Base-by-base conservation (phyloP, 257 asterid species). In the Buddleja alternifolia region DNA sequence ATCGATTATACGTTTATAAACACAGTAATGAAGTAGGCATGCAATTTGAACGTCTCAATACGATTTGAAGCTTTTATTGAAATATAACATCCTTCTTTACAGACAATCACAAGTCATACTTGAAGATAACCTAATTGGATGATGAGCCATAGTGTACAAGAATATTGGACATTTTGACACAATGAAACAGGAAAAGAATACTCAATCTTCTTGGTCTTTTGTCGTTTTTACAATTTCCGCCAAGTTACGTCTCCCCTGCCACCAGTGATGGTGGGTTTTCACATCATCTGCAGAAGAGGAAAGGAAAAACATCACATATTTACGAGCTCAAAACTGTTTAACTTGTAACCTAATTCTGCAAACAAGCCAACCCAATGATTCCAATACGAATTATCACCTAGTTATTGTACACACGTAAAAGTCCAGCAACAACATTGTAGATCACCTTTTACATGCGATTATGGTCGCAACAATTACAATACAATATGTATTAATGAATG, bases 231-330 rank as follows among this genome's bases (percentile, higher is more conserved):
- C 79, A 59, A 37, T 34, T 57, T 54, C 29, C 66, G 4, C 55
- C 50, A 12, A 63, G 55, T 47, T 34, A 32, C 62, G 37, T 20
- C 42, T 59, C 10, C 37, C 34, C 19, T n/a, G 59, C 70, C 52
- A 41, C 67, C 75, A 57, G 8, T 52, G 37, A 9, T 25, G 53
- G 17, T 20, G 34, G 66, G 56, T 17, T 45, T 40, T 58, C 19
- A 62, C 54, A 53, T 63, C 67, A 56, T 75, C 81, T 76, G 84
- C 77, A 72, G 10, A n/a, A 65, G 60, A 7, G 36, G 21, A 50
- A 44, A 64, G 29, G 48, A 47, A 21, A 44, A 8, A 52, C 17
- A 60, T 53, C 36, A 58, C 20, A 50, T 0, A 11, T 19, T 16
- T 6, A 10, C 2, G 11, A 36, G 48, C 29, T 41, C 36, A 15